Base-by-base conservation (phyloP, 106 monocot species). In the Phalaenopsis aphrodite region DNA sequence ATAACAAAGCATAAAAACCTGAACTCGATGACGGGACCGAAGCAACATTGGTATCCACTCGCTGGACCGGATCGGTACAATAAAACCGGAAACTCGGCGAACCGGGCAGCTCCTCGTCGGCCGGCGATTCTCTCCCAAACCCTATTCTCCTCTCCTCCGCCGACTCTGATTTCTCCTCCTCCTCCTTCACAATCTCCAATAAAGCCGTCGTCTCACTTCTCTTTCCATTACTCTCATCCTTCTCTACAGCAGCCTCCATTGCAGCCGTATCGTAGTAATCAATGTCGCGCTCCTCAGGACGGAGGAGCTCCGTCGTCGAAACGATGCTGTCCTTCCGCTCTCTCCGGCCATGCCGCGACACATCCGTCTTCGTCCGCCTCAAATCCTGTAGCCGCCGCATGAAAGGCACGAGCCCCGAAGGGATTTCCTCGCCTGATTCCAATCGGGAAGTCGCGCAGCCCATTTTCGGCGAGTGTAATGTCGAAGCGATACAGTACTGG, bases 31-130 rank as follows among this genome's bases (percentile, higher is more conserved):
- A 10, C 18, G 42, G 18, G 42, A 19, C 74, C 43, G 74, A 45
- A 45, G 0, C 43, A 57, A 11, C 30, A 30, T 30, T 10, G 57
- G 7, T 23, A 6, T 19, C 66, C 3, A 3, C 5, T 23, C 24
- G 5, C 18, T 74, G 18, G 42, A 19, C 74, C 43, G 74, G 16
- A 36, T 37, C 52, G 37, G 47, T 43, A 15, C 45, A 47, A 77
- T 77, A 77, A 55, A 52, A 49, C 52, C 76, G 76, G 76, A 77
- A 77, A 19, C 76, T 77, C 52, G 76, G 76, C 76, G 76, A 77
- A 1, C 76, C 76, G 52, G 49, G 49, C 1, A 49, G 14, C 11
- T 77, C 76, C 8, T 77, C 76, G 3, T 21, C 52, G 9, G 47
- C 36, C 46, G 47, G 19, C 2, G 61, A 3, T 43, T 77, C 76